Evolutionary conservation across 73 alveolate genomes (phyloP), one percentile per base, ranked within the genome.

Genomic region (Paramecium sexaurelia): DNA sequence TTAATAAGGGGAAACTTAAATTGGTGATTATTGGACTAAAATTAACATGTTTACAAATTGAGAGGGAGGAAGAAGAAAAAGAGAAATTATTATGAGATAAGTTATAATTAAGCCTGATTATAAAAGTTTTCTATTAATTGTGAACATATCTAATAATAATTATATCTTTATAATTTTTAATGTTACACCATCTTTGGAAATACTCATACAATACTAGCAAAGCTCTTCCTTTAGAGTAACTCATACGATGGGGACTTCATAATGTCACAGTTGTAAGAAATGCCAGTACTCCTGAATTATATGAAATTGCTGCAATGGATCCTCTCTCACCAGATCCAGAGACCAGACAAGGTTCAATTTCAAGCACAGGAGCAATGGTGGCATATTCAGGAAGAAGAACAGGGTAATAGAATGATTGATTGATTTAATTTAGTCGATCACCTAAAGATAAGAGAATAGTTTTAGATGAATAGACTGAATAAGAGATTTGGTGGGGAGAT

Each of bases 391-490:
- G 93, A 20, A 55, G 47, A 71, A 69, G 90, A 87, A 87, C 93
- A 68, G 93, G 93, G 93, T 87, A 87, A 20, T 75, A 83, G 89
- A 37, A 94, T 0, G 27, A 47, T 47, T 47, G 66, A 95, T 27
- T 89, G 17, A 5, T 83, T 39, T 61, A 57, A 1, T 55, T 95
- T 55, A 96, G 98, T 22, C 93, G 98, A 68, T 67, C 98, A 55
- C 98, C 98, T 4, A 94, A 89, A 83, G 98, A 95, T 41, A 95
- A 95, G 98, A 92, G 98, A 92, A 92, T 95, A 33, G 98, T 95
- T 3, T 51, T 40, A 19, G 97, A 95, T 85, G 96, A 89, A 11
- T 39, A 78, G 8, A 92, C 98, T 5, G 57, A 92, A 83, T 93
- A 93, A 75, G 93, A 92, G 55, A 92, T 95, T 22, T 95, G 98